Conservation (phyloP, 805 yeast genomes). For the Monosporozyma servazzii region DNA sequence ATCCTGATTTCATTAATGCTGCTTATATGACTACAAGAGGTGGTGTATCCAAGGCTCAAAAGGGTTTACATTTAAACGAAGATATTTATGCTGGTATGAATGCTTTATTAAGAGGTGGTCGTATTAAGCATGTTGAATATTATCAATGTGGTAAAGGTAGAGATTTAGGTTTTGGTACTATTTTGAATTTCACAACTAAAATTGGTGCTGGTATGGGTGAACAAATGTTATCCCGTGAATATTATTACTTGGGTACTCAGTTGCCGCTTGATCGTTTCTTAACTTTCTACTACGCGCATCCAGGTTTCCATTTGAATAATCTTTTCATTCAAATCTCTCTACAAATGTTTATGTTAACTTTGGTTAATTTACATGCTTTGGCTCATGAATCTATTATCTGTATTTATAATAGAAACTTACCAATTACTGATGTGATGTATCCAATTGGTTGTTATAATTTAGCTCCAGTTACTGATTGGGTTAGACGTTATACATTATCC, state of each 20-base stretch:
- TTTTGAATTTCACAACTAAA: constrained; percentile 76
- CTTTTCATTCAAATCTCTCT: constrained; percentile 68
- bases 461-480: constrained; percentile 69
- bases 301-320: constrained; percentile 80
- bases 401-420: constrained; percentile 53
- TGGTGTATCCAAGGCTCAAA: constrained; percentile 81
- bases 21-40: constrained; percentile 78
- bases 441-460: constrained; percentile 72
- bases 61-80: constrained; percentile 77
- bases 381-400: constrained; percentile 66
- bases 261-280: constrained; percentile 73
- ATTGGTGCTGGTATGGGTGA: constrained; percentile 94
- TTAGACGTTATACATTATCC: constrained; percentile 70
- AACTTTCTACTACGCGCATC: constrained; percentile 78
- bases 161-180: constrained; percentile 81
- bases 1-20: constrained; percentile 74
- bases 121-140: constrained; percentile 80
- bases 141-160: constrained; percentile 88
- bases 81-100: constrained; percentile 87
- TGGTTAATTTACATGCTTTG: constrained; percentile 62
- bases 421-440: constrained; percentile 53
- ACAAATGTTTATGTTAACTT: constrained; percentile 60
- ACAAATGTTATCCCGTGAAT: constrained; percentile 77
- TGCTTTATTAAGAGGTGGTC: constrained; percentile 74
- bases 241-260: constrained; percentile 72